Evolutionary conservation across 1,139 yeast genomes (phyloP).

Genomic region (Kodamaea sp.): DNA sequence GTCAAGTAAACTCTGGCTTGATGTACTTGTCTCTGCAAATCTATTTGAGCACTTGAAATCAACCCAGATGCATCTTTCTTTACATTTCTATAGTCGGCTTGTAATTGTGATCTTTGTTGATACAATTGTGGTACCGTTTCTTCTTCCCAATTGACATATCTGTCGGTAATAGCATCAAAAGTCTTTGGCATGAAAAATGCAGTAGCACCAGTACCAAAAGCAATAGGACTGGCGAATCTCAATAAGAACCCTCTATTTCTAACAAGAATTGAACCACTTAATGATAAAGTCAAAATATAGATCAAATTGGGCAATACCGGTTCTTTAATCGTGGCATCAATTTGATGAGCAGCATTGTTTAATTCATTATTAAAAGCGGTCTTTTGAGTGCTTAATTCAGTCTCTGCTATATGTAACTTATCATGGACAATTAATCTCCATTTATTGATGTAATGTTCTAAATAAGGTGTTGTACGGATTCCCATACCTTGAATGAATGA

Average conservation of each 20-base stretch:
- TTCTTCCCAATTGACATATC: slow-evolving; percentile 11
- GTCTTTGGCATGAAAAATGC: slow-evolving; percentile 39
- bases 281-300: slow-evolving; percentile 51
- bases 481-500: slow-evolving; percentile 51
- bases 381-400: slow-evolving; percentile 44
- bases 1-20: slow-evolving; percentile 24
- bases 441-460: slow-evolving; percentile 40
- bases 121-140: slow-evolving; percentile 13
- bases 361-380: slow-evolving; percentile 46
- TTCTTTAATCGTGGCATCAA: slow-evolving; percentile 29
- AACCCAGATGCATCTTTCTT: slow-evolving; percentile 11
- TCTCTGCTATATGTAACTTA: slow-evolving; percentile 33
- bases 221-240: slow-evolving; percentile 49
- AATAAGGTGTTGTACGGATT: slow-evolving; percentile 44
- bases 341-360: slow-evolving; percentile 22
- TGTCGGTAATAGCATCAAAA: slow-evolving; percentile 16
- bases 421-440: slow-evolving; percentile 36
- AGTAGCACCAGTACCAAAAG: slow-evolving; percentile 44
- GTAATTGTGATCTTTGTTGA: slow-evolving; percentile 14
- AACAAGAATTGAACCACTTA: slow-evolving; percentile 54
- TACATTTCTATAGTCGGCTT: slow-evolving; percentile 13
- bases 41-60: slow-evolving; percentile 11
- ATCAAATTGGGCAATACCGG: slow-evolving; percentile 54
- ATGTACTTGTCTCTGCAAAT: slow-evolving; percentile 24
- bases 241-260: slow-evolving; percentile 44